Percentiles rank a stretch among this genome's conserved stretches.
These are phyloP conservation scores for Fusarium irregulare DNA, from an alignment of 2,329 filamentous ascomycete species.

Conservation along the genomic window DNA sequence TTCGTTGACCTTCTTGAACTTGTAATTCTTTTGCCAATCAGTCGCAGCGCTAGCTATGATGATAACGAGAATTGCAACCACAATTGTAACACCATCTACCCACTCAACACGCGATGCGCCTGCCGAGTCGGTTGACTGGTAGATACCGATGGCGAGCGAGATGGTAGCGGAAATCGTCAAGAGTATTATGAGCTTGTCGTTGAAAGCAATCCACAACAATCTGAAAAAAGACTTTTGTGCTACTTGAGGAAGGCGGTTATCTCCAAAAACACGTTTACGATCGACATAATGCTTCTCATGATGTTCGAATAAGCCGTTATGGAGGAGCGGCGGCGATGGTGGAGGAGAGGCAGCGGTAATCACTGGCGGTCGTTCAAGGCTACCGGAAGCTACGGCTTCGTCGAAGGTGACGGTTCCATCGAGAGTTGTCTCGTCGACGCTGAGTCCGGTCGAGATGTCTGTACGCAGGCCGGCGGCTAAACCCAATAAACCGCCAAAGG, in stretches of 20 bases:
- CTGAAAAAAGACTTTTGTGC: conserved; percentile 76
- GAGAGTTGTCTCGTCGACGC: conserved; percentile 60
- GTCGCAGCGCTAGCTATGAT: conserved; percentile 82
- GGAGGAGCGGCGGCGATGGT: conserved; percentile 36
- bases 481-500: conserved; percentile 65
- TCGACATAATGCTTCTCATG: conserved; percentile 57
- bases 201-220: conserved; percentile 80
- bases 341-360: conserved; percentile 37
- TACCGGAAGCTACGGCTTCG: conserved; percentile 58
- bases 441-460: conserved; percentile 60
- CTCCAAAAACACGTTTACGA: conserved; percentile 75
- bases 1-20: conserved; percentile 83
- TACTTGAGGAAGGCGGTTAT: conserved; percentile 67
- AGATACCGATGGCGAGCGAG: conserved; percentile 79
- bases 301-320: conserved; percentile 48
- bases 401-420: conserved; percentile 60
- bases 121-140: conserved; percentile 71
- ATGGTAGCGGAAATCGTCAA: conserved; percentile 78
- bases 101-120: conserved; percentile 73
- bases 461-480: conserved; percentile 63
- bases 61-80: conserved; percentile 80
- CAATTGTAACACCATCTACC: conserved; percentile 85
- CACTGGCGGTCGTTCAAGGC: conserved; percentile 46
- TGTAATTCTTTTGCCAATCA: conserved; percentile 84
- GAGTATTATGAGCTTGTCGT: conserved; percentile 82